A percentile compares a stretch with the other conserved stretches of the same genome.
These are phyloP conservation scores for Boletus nobilissimus DNA, from an alignment of 1,284 basidiomycete genomes.

Conservation along the genomic window DNA sequence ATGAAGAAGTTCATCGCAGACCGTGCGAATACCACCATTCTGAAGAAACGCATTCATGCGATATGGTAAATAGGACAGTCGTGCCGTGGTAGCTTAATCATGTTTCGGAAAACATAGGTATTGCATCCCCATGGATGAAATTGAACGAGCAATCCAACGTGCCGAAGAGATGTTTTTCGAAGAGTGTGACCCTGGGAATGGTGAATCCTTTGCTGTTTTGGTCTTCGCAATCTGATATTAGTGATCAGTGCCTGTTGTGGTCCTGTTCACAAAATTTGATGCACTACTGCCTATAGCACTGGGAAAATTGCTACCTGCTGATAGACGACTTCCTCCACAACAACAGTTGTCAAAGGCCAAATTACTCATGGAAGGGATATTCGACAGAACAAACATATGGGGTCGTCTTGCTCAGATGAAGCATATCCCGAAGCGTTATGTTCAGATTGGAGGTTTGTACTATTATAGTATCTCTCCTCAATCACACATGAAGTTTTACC, in stretches of 20 bases:
- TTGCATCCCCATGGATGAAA: conserved; percentile 10
- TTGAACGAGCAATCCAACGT: not conserved
- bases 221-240: not conserved
- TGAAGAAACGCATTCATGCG: not conserved
- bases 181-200: not conserved
- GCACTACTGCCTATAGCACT: not conserved
- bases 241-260: not conserved
- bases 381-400: conserved; percentile 1
- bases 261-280: conserved; percentile 7
- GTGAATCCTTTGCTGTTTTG: not conserved
- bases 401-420: not conserved
- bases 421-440: not conserved
- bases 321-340: not conserved
- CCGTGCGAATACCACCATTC: not conserved
- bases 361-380: not conserved
- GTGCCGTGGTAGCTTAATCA: not conserved
- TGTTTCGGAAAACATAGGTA: not conserved
- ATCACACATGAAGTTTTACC: too few relatives aligned
- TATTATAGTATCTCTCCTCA: too few relatives aligned
- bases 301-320: not conserved
- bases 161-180: not conserved
- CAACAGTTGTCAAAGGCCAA: not conserved
- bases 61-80: not conserved
- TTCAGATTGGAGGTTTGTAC: not conserved
- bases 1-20: not conserved